Percentiles rank a stretch among this genome's conserved stretches.
phyloP scores from a whole-genome alignment of 2,329 filamentous ascomycete genomes.

The Cercospora citrullina region DNA sequence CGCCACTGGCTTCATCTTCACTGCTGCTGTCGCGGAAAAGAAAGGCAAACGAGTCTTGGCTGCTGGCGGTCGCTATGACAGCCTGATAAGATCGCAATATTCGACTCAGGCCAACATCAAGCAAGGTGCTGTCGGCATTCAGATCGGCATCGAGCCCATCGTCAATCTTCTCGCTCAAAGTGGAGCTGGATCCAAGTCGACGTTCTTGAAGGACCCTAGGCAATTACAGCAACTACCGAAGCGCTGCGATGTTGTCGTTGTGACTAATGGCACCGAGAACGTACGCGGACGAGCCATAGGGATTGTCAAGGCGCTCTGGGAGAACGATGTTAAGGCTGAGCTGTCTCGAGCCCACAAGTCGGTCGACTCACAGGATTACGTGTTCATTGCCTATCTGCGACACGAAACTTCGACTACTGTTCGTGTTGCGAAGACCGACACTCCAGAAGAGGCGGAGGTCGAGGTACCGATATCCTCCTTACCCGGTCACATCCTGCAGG shows the following conservation, averaged over 20 bases:
- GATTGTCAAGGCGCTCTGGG: conserved; percentile 76
- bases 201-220: conserved; percentile 25
- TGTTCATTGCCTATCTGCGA: conserved; percentile 88
- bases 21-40: conserved; percentile 84
- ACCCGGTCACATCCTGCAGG: conserved; percentile 74
- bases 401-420: conserved; percentile 59
- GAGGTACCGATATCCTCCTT: conserved; percentile 75
- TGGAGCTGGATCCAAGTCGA: conserved; percentile 23
- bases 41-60: conserved; percentile 66
- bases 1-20: conserved; percentile 79
- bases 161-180: conserved; percentile 45
- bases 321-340: conserved; percentile 82
- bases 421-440: conserved; percentile 59
- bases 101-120: conserved; percentile 58
- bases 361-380: conserved; percentile 47
- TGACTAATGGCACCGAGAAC: conserved; percentile 70
- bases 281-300: conserved; percentile 75
- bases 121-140: conserved; percentile 77
- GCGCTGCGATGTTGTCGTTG: conserved; percentile 80
- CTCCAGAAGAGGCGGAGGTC: conserved; percentile 54
- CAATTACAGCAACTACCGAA: conserved; percentile 23
- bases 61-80: conserved; percentile 90
- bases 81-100: conserved; percentile 78
- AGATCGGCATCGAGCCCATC: conserved; percentile 82
- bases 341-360: conserved; percentile 65